These are phyloP conservation scores for Phytophthora citrophthora DNA, from an alignment of 352 stramenopile genomes.

Conservation along the genomic window DNA sequence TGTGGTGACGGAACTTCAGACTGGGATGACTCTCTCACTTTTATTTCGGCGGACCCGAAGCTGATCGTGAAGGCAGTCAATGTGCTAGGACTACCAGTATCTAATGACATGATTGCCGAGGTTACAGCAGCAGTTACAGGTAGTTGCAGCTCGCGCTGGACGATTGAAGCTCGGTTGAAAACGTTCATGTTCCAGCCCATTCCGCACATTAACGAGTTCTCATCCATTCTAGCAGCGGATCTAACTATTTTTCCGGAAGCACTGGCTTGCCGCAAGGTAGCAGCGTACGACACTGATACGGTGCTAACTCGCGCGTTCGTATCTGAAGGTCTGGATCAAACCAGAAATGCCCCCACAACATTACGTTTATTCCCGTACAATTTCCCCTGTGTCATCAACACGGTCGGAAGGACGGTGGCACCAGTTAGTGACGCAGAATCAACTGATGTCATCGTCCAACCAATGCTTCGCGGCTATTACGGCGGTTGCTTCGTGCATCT, in stretches of 20 bases:
- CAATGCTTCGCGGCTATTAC: conserved; percentile 42
- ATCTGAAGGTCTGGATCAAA: conserved; percentile 38
- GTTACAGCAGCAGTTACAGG: conserved; percentile 13
- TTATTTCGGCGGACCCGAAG: conserved; percentile 29
- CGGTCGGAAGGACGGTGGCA: conserved; percentile 18
- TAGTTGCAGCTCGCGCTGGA: conserved; percentile 34
- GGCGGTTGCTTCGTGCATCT: conserved; percentile 39
- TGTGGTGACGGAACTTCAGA: conserved; percentile 35
- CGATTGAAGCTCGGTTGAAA: conserved; percentile 33
- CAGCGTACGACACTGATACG: conserved; percentile 20
- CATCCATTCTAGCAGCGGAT: conserved; percentile 39
- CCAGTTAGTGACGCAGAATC: conserved; percentile 16
- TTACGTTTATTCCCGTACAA: conserved; percentile 45
- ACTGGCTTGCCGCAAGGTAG: conserved; percentile 21
- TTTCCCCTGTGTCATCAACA: conserved; percentile 38
- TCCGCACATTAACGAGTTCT: conserved; percentile 38
- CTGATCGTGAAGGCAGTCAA: conserved; percentile 33
- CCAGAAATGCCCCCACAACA: conserved; percentile 38
- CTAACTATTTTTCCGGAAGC: conserved; percentile 43
- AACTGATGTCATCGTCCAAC: conserved; percentile 29
- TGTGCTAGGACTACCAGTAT: conserved; percentile 27
- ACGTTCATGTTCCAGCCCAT: conserved; percentile 50
- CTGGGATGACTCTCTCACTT: conserved; percentile 35
- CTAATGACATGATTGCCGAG: conserved; percentile 32
- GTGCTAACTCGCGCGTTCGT: conserved; percentile 32